A percentile compares a stretch with the other conserved stretches of the same genome.
These are phyloP conservation scores for Infundibulicybe gibba DNA, from an alignment of 768 basidiomycete genomes.

Conservation along the genomic window DNA sequence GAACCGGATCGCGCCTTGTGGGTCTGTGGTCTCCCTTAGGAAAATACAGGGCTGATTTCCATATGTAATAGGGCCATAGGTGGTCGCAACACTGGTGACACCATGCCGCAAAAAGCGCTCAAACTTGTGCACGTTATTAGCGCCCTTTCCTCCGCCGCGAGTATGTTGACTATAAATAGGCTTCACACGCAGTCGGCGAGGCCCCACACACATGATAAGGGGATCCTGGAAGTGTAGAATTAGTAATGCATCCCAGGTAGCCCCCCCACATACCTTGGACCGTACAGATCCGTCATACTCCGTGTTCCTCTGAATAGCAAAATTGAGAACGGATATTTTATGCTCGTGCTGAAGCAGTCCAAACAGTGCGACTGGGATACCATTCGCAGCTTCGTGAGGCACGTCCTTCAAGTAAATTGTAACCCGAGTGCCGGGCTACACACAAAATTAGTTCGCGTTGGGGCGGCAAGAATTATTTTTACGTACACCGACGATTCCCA, in stretches of 20 bases:
- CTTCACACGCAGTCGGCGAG: constrained; percentile 77
- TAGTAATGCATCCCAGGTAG: neutral
- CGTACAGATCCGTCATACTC: constrained; percentile 87
- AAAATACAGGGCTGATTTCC: constrained; percentile 81
- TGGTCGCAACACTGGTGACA: constrained; percentile 75
- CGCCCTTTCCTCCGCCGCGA: constrained; percentile 83
- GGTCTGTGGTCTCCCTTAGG: constrained; percentile 64
- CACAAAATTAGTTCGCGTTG: neutral
- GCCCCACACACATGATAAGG: constrained; percentile 84
- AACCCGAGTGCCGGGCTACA: constrained; percentile 79
- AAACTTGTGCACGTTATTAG: constrained; percentile 97
- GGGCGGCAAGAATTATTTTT: neutral
- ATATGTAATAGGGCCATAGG: constrained; percentile 86
- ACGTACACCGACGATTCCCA: constrained; percentile 60
- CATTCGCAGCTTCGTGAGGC: constrained; percentile 53
- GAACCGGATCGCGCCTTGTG: constrained; percentile 47
- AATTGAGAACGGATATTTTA: constrained; percentile 90
- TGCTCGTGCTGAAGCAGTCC: constrained; percentile 93
- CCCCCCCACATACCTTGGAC: constrained; percentile 64
- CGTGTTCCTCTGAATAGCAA: constrained; percentile 91
- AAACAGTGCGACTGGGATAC: constrained; percentile 62
- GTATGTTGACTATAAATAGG: constrained; percentile 94
- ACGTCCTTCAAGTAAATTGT: constrained; percentile 74
- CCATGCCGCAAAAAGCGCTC: constrained; percentile 89
- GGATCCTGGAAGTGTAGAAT: constrained; percentile 59